Base-by-base conservation (phyloP, 768 basidiomycete genomes). In the Gloeophyllum trabeum region DNA sequence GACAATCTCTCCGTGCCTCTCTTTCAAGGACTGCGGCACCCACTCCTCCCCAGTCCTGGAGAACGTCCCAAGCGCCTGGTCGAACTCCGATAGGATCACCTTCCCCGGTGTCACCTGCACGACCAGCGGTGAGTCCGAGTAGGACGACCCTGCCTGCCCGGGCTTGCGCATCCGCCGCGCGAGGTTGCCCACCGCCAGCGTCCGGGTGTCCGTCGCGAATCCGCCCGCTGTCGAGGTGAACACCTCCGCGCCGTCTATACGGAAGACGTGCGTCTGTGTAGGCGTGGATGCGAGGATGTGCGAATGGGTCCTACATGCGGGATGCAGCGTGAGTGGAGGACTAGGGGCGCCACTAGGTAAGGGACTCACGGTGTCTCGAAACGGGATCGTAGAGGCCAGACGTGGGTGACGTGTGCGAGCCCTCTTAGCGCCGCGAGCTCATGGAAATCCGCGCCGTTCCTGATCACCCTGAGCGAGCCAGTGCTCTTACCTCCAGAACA, bases 401-500 rank as follows among this genome's bases (percentile, higher is more conserved):
- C 54, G 20, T 64, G 63, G 10, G 71, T 69, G n/a, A 81, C 64
- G 43, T 73, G 61, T 0, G 62, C 55, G 36, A 90, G 48, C 1
- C 80, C 80, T 4, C 73, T 67, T 4, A 87, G 52, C 22, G 61
- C 57, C 0, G 79, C 81, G 7, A 73, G 51, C 50, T 82, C 80
- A 43, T 75, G 66, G 54, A 90, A 81, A 49, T 87, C 82, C 4
- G 88, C 86, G 2, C 91, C 91, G 43, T 78, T 86, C 46, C 86
- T 69, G 16, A 96, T 70, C 23, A 91, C 60, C 38, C 82, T 80
- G 13, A 96, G 52, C 6, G 81, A 78, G 2, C 92, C 91, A 2
- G 77, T 74, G 47, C 76, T 87, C 39, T 69, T 70, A 2, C 76
- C 83, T 4, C 92, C 92, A 3, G 88, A 92, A 51, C 86, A 88